A percentile compares a stretch with the other conserved stretches of the same genome.
These are phyloP conservation scores for Nicotiana attenuata DNA, from an alignment of 257 asterid species.

Conservation along the genomic window DNA sequence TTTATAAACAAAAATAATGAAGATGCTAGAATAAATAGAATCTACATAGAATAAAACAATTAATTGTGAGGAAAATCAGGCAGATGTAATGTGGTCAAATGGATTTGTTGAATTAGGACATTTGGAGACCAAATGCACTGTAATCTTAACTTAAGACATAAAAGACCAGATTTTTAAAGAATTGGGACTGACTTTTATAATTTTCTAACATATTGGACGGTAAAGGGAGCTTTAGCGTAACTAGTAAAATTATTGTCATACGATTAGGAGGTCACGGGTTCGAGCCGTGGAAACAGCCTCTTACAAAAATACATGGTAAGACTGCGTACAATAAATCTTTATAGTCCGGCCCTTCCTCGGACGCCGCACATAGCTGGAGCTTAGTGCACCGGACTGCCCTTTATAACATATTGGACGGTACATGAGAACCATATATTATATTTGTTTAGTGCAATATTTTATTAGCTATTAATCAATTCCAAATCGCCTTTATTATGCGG, in stretches of 20 bases:
- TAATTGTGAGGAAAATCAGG: neutral
- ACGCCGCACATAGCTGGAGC: too few relatives aligned
- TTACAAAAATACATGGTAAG: too few relatives aligned
- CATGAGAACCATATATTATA: neutral
- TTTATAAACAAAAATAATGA: neutral
- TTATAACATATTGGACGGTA: neutral
- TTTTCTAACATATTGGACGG: neutral
- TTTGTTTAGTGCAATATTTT: neutral
- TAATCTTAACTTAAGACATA: neutral
- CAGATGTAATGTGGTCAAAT: slow-evolving; percentile 3
- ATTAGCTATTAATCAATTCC: neutral
- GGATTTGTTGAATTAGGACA: neutral
- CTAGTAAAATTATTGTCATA: too few relatives aligned
- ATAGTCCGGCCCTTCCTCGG: too few relatives aligned
- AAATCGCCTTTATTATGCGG: slow-evolving; percentile 3
- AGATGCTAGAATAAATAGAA: neutral
- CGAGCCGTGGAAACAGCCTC: too few relatives aligned
- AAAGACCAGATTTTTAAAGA: neutral
- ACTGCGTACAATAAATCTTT: too few relatives aligned
- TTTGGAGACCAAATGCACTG: slow-evolving; percentile 21
- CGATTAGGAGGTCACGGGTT: too few relatives aligned
- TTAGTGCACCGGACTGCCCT: too few relatives aligned
- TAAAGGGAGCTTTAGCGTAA: too few relatives aligned
- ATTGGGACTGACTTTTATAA: neutral
- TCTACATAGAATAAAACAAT: neutral